phyloP scores from a whole-genome alignment of 805 yeast species.

The Metschnikowia bowlesiae region DNA sequence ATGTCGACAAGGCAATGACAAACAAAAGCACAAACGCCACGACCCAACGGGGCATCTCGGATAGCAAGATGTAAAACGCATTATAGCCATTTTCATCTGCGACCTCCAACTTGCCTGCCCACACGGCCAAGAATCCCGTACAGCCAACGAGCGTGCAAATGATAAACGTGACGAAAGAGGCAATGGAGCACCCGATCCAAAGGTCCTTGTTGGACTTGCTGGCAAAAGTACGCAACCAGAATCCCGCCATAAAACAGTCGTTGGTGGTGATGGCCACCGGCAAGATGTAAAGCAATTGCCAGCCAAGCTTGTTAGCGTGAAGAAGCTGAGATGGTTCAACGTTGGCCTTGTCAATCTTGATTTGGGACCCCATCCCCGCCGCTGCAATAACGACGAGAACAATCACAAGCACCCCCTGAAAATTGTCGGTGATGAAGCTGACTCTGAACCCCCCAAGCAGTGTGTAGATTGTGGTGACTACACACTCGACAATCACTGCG shows the following conservation, averaged over 20 bases:
- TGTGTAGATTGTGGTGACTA: constrained; percentile 82
- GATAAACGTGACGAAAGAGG: constrained; percentile 59
- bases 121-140: constrained; percentile 84
- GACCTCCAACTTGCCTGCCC: constrained; percentile 69
- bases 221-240: constrained; percentile 94
- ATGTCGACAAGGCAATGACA: constrained; percentile 69
- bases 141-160: constrained; percentile 72
- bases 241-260: constrained; percentile 85
- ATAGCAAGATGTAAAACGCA: constrained; percentile 68
- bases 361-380: constrained; percentile 72
- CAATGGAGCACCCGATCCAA: constrained; percentile 68
- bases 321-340: constrained; percentile 64
- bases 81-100: constrained; percentile 54
- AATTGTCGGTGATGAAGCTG: constrained; percentile 80
- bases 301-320: constrained; percentile 67
- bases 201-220: constrained; percentile 73
- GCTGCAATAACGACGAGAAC: constrained; percentile 64
- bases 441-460: constrained; percentile 85
- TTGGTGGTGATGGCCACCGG: constrained; percentile 85
- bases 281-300: constrained; percentile 84
- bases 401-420: constrained; percentile 75
- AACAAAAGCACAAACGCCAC: constrained; percentile 79
- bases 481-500: constrained; percentile 78
- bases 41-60: constrained; percentile 79
- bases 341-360: constrained; percentile 57